Evolutionary conservation across 805 yeast species (phyloP).

Genomic region (Hagleromyces aurorensis): DNA sequence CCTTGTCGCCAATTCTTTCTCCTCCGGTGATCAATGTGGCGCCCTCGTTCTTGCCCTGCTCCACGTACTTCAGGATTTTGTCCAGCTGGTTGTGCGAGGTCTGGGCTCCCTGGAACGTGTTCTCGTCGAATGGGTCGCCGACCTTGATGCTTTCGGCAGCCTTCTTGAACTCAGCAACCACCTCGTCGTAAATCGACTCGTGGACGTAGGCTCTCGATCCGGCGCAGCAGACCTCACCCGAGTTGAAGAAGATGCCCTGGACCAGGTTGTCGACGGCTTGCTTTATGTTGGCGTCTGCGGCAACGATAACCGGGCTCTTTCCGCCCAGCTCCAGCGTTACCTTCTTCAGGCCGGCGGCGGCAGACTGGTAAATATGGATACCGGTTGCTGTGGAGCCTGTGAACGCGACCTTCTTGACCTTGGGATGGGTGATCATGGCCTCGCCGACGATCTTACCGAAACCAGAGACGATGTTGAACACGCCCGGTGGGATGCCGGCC

Average conservation of each 20-base stretch:
- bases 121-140: constrained; percentile 73
- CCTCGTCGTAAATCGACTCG: constrained; percentile 59
- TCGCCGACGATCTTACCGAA: constrained; percentile 72
- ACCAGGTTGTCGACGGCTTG: constrained; percentile 60
- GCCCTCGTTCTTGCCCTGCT: constrained; percentile 58
- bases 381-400: constrained; percentile 87
- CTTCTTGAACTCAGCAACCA: constrained; percentile 48
- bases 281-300: constrained; percentile 63
- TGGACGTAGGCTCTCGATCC: constrained; percentile 84
- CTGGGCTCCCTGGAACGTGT: constrained; percentile 67
- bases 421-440: constrained; percentile 59
- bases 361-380: constrained; percentile 60
- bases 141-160: constrained; percentile 48
- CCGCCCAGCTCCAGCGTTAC: constrained; percentile 84
- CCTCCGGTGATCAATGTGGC: constrained; percentile 78
- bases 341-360: constrained; percentile 70
- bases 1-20: constrained; percentile 59
- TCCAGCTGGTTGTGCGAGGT: constrained; percentile 59
- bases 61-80: constrained; percentile 56
- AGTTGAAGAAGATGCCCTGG: constrained; percentile 74
- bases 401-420: constrained; percentile 72
- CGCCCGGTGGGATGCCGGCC: constrained; percentile 81
- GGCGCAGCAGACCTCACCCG: constrained; percentile 92
- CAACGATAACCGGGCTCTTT: constrained; percentile 80
- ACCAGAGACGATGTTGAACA: constrained; percentile 71